Evolutionary conservation across 192 early-diverging fungal genomes (phyloP).

Genomic region (Entrophospora sp.): DNA sequence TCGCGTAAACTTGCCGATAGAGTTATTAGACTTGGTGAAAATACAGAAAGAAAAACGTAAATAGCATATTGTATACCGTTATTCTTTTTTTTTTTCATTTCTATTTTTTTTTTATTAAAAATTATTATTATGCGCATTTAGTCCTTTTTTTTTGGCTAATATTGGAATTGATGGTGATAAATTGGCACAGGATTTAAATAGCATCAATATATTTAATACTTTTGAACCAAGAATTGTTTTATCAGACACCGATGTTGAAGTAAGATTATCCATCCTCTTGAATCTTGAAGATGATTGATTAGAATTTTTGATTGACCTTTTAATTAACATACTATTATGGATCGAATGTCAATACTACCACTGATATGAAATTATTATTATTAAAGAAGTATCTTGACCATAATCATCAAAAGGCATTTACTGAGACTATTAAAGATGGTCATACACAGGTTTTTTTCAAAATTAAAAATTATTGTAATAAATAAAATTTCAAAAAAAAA

Average conservation of each 20-base stretch:
- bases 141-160: slow-evolving; percentile 20
- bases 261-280: background rate
- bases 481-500: background rate
- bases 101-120: no score
- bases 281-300: background rate
- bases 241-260: slow-evolving; percentile 10
- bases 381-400: slow-evolving; percentile 15
- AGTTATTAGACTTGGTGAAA: slow-evolving; percentile 29
- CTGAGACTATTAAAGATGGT: slow-evolving; percentile 17
- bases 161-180: slow-evolving; percentile 20
- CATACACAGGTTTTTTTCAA: background rate
- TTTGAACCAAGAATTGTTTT: slow-evolving; percentile 15
- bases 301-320: background rate
- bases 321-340: background rate
- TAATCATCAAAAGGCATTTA: slow-evolving; percentile 6
- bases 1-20: slow-evolving; percentile 59
- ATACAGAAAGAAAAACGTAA: slow-evolving; percentile 42
- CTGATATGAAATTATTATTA: background rate
- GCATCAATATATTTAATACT: slow-evolving; percentile 15
- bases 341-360: background rate
- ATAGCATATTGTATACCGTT: no score
- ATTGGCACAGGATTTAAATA: slow-evolving; percentile 3
- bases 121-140: background rate
- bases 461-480: background rate
- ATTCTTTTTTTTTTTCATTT: no score